Evolutionary conservation across 2,329 filamentous ascomycete species (phyloP), one percentile per base, ranked within the genome.

Genomic region (Trichoderma endophyticum): DNA sequence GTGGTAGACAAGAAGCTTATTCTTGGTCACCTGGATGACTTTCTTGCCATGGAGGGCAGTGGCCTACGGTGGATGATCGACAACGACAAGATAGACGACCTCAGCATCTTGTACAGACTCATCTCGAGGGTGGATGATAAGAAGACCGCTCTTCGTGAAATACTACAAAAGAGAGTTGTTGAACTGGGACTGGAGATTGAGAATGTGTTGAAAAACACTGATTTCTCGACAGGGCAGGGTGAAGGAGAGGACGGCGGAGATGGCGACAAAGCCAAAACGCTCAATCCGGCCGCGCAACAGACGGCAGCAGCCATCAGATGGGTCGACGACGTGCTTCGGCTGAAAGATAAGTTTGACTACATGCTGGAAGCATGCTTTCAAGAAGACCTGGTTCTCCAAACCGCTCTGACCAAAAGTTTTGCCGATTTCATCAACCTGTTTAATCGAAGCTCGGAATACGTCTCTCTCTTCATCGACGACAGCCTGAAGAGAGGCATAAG

Each of bases 391-490:
- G 86, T 90, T 8, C 85, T 99, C 18, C 93, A 97, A 77, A 93
- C 92, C 2, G 91, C 93, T 0, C 86, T 98, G 30, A 95, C 93
- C 2, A 91, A 91, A 78, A 97, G 94, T 78, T 97, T 98, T 77
- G 88, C 93, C 1, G 92, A 97, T 18, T 97, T 98, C 77, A 97
- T 99, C 85, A 98, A 98, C 80, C 83, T 90, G n/a, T 98, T 97
- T 78, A 81, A 85, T 15, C 90, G 95, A 74, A 92, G 92, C 76
- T 93, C 95, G 1, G 96, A 99, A 79, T 97, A 94, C 79, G 92
- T 98, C 6, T 99, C 96, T 0, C 87, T 99, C 0, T 99, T 97
- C 82, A 97, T 99, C 72, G 96, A 99, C 77, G 95, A 98, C 77
- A 97, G 95, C 78, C 88, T 99, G 77, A 97, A 97, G 83, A 93